Conservation (phyloP, 1,284 basidiomycete genomes). For the Marasmius sp. region DNA sequence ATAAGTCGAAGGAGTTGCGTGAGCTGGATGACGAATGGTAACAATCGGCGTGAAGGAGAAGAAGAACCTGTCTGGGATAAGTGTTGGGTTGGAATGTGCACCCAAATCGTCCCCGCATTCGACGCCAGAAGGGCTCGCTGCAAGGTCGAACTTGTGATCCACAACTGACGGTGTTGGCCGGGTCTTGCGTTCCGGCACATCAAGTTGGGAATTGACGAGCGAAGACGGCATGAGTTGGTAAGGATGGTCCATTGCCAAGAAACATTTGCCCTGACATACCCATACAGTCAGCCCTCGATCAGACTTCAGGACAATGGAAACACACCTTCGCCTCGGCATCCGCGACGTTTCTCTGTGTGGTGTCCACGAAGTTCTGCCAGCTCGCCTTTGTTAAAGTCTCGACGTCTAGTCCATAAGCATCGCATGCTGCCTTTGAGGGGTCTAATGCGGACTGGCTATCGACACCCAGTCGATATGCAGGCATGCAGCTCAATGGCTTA, state of each 20-base stretch:
- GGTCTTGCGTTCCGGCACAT: background rate
- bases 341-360: background rate
- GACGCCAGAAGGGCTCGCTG: background rate
- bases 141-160: background rate
- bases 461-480: background rate
- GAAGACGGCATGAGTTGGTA: background rate
- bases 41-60: background rate
- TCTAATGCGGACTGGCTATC: background rate
- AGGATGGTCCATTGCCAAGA: background rate
- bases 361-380: background rate
- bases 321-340: background rate
- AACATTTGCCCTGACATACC: background rate
- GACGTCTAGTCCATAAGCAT: background rate
- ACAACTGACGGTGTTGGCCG: background rate
- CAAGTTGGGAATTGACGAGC: background rate
- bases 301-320: background rate
- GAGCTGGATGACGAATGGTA: background rate
- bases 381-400: background rate
- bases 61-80: background rate
- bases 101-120: background rate
- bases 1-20: background rate
- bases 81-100: background rate
- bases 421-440: background rate
- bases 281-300: no score
- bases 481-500: background rate